Base-by-base conservation (phyloP, 768 basidiomycete genomes). In the Kwoniella sp. region DNA sequence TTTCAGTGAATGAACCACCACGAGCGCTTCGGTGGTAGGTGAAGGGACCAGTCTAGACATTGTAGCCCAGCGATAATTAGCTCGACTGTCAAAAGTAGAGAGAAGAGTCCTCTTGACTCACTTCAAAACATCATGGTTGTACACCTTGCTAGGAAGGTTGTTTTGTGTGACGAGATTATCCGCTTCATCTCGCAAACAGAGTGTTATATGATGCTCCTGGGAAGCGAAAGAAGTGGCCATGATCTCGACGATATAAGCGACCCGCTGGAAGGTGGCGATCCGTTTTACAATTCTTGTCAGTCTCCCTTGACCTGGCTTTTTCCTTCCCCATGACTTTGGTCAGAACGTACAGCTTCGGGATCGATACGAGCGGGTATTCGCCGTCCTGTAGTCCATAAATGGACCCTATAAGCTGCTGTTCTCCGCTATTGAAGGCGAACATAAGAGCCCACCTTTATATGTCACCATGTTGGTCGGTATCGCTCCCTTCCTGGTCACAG, bases 141-240 rank as follows among this genome's bases (percentile, higher is more conserved):
- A 65, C 25, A 79, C 75, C 57, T 73, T 72, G 26, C 67, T 65
- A 1, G 70, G 58, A 17, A 80, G 63, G 53, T 73, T 76, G 26
- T 67, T 63, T 55, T 78, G 75, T n/a, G 79, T 80, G 17, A 80
- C 70, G 8, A 78, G 64, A 17, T 49, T 53, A 51, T 78, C 77
- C 3, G 48, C 55, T 59, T 77, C 75, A 55, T 77, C 76, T 55
- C 76, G 64, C 6, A 77, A 57, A 53, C 72, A 75, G 3, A 77
- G 69, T 12, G 76, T 77, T 47, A 72, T 75, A 21, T 70, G 74
- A 27, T 75, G 74, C 57, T 77, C 76, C 27, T 65, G 66, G 5
- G 76, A 64, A 6, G 60, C 66, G 53, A 77, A 77, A 8, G 74
- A 67, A 3, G 67, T 55, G 5, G 76, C 63, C 73, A 77, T 73